phyloP scores from a whole-genome alignment of 1,284 basidiomycete species.

The Marasmius tenuissimus region DNA sequence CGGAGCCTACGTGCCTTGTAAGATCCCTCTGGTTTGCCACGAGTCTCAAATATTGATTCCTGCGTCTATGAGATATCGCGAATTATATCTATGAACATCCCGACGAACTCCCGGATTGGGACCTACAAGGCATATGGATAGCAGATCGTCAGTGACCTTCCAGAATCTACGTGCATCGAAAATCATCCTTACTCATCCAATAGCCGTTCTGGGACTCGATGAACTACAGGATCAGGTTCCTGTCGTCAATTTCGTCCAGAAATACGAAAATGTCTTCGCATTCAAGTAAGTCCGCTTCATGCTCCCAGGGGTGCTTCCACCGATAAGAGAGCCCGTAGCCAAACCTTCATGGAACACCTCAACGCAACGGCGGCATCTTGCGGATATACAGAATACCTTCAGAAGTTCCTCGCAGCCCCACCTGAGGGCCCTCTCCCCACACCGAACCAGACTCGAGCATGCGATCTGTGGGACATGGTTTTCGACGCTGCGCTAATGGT shows the following conservation, averaged over 20 bases:
- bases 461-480: constrained; percentile 67
- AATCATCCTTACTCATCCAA: background rate
- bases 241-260: constrained; percentile 69
- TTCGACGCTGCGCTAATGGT: constrained; percentile 56
- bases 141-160: constrained; percentile 57
- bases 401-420: background rate
- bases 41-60: background rate
- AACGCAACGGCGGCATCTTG: constrained; percentile 53
- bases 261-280: constrained; percentile 65
- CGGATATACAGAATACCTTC: constrained; percentile 61
- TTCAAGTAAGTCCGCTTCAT: constrained; percentile 52
- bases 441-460: constrained; percentile 33
- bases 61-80: constrained; percentile 57
- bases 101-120: constrained; percentile 43
- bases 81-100: constrained; percentile 69
- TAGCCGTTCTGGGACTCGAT: constrained; percentile 58
- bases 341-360: constrained; percentile 61
- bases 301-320: constrained; percentile 1
- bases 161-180: background rate
- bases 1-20: constrained; percentile 65
- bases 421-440: background rate
- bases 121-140: constrained; percentile 72
- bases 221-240: constrained; percentile 68
- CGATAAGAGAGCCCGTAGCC: constrained; percentile 31
- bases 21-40: constrained; percentile 17